Conservation (phyloP, 192 early-diverging fungal species). For the Coemansia furcata region DNA sequence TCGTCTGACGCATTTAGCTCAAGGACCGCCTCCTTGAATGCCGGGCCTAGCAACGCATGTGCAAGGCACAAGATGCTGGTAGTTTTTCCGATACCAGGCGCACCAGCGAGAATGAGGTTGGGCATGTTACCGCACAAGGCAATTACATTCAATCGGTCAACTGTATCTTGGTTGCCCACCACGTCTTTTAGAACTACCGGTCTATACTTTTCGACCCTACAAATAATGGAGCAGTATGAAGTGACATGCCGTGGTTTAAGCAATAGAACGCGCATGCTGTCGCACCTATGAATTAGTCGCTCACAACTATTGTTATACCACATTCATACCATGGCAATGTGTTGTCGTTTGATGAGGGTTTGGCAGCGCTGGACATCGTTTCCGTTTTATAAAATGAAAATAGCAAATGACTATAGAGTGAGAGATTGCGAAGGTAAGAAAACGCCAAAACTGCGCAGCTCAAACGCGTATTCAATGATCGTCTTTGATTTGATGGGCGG, state of each 20-base stretch:
- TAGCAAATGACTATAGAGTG: not conserved
- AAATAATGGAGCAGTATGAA: not conserved
- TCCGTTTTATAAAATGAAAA: not conserved
- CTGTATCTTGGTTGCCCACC: conserved; percentile 93
- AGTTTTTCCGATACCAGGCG: conserved; percentile 97
- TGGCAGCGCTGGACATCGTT: conserved; percentile 6
- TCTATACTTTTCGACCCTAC: conserved; percentile 89
- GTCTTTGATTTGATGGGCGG: not conserved
- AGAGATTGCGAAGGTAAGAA: not conserved
- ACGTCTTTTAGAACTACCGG: conserved; percentile 82
- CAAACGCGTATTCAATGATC: not conserved
- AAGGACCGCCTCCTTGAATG: conserved; percentile 90
- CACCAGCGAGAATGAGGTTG: conserved; percentile 86
- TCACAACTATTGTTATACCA: not conserved
- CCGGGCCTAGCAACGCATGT: conserved; percentile 77
- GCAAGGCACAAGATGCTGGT: conserved; percentile 94
- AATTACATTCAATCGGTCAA: conserved; percentile 81
- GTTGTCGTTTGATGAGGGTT: conserved; percentile 19
- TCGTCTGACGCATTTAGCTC: conserved; percentile 99
- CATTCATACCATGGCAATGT: conserved; percentile 42
- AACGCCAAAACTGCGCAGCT: conserved; percentile 2
- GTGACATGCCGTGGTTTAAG: not conserved
- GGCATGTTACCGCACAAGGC: conserved; percentile 92
- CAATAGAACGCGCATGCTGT: not conserved
- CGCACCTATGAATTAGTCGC: not conserved